These are phyloP conservation scores for Suhomyces choctaworum DNA, from an alignment of 1,139 yeast species.

Conservation along the genomic window DNA sequence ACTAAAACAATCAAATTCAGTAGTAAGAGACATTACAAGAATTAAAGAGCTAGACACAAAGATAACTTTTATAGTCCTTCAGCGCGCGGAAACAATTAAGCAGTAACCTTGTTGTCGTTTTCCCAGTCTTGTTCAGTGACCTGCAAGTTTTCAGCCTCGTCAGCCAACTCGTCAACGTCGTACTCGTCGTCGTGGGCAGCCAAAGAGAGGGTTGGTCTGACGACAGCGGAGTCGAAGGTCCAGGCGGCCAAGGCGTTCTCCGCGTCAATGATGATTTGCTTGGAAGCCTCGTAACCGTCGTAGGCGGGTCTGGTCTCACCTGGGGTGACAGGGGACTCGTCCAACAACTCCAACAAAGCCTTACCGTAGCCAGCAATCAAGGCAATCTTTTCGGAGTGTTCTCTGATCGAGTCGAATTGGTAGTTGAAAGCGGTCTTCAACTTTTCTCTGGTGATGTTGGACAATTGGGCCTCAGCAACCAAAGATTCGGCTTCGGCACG, in stretches of 20 bases:
- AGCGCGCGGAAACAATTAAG: constrained; percentile 16
- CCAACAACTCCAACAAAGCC: constrained; percentile 77
- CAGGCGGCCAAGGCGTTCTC: constrained; percentile 81
- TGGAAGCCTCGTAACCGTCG: constrained; percentile 85
- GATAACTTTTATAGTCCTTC: constrained; percentile 9
- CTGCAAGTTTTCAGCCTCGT: constrained; percentile 53
- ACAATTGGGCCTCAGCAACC: constrained; percentile 88
- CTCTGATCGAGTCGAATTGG: constrained; percentile 81
- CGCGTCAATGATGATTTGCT: constrained; percentile 82
- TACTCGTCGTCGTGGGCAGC: constrained; percentile 72
- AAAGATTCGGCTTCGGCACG: constrained; percentile 89
- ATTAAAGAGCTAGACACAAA: constrained; percentile 16
- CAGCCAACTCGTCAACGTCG: constrained; percentile 54
- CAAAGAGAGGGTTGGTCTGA: constrained; percentile 76
- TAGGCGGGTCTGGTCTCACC: constrained; percentile 90
- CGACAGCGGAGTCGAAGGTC: constrained; percentile 80
- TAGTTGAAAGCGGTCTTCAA: constrained; percentile 82
- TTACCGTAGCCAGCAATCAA: constrained; percentile 88
- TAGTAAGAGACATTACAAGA: constrained; percentile 20
- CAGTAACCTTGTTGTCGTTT: constrained; percentile 28
- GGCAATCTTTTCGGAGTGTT: constrained; percentile 80
- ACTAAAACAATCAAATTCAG: constrained; percentile 15
- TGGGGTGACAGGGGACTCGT: constrained; percentile 84
- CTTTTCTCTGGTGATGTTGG: constrained; percentile 84
- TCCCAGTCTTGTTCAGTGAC: constrained; percentile 55